Base-by-base conservation (phyloP, 2,329 filamentous ascomycete genomes). In the Hortaea werneckii region DNA sequence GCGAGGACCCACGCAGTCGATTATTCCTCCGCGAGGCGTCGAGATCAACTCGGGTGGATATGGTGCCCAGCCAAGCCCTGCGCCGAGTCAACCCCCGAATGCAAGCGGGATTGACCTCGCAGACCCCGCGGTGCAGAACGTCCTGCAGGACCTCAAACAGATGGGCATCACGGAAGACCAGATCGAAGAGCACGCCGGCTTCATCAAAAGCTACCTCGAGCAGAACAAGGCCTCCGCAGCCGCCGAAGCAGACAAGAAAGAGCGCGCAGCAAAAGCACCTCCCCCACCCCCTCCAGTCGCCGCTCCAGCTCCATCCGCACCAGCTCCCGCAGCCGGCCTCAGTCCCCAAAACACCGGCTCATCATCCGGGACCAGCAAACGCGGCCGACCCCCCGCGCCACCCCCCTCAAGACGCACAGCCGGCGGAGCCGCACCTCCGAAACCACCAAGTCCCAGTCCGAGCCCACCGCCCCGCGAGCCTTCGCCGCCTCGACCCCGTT, bases 121-220 rank as follows among this genome's bases (percentile, higher is more conserved):
- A 8, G 80, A 83, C 59, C 80, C 80, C 1, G 75, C 75, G 44
- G 79, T 76, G 67, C 75, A 79, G 59, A 72, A 73, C 7, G 67
- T 83, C 12, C 60, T 83, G 49, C 73, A 78, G 48, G 79, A 83
- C 55, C 62, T 84, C 44, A 57, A 76, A 52, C 67, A 70, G 13
- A 81, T 83, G 77, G 80, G 80, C 37, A 82, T 84, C 44, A 82
- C 79, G 1, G 77, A 81, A 57, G 79, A 83, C 55, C 76, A 82
- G 62, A 81, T 84, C 46, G 76, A 76, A 48, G 74, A 82, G 52
- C 80, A 83, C 58, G 74, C 77, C 2, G 80, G 80, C 45, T 84
- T 84, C 55, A 83, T 84, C 63, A 80, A 80, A 65, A 68, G 73
- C 47, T 83, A 82, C 57, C 78, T 83, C 51, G 77, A 80, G 57